A percentile compares a stretch with the other conserved stretches of the same genome.
These are phyloP conservation scores for Claviceps sp. DNA, from an alignment of 2,329 filamentous ascomycete genomes.

Conservation along the genomic window DNA sequence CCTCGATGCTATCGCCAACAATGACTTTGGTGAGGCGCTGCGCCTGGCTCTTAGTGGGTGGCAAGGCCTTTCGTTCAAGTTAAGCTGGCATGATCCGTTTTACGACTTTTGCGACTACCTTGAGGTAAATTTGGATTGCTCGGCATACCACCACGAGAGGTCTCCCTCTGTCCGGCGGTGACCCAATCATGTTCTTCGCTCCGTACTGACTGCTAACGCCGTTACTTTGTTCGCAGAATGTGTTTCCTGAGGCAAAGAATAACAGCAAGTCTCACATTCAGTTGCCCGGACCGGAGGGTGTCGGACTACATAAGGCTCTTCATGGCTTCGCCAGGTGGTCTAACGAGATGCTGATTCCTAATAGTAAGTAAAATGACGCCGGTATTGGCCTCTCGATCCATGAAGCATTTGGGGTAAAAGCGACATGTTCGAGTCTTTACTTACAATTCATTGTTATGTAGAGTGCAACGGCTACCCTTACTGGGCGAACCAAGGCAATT, in stretches of 20 bases:
- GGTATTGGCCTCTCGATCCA: neutral
- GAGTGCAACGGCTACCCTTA: neutral
- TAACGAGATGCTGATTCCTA: conserved; percentile 15
- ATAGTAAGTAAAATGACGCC: neutral
- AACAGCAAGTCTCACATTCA: neutral
- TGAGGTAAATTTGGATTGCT: conserved; percentile 8
- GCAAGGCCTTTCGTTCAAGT: conserved; percentile 23
- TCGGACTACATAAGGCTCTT: conserved; percentile 38
- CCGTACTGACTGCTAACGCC: neutral
- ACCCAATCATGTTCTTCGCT: conserved; percentile 11
- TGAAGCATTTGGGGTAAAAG: neutral
- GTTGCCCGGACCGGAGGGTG: conserved; percentile 21
- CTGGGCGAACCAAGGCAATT: conserved; percentile 12
- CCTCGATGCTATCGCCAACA: conserved; percentile 24
- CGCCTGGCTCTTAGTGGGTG: conserved; percentile 13
- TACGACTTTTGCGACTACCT: conserved; percentile 23
- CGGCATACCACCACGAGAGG: neutral
- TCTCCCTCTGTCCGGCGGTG: conserved; percentile 10
- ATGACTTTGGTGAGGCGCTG: conserved; percentile 34
- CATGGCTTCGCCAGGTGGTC: conserved; percentile 43
- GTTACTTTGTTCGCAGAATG: conserved; percentile 23
- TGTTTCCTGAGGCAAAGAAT: conserved; percentile 8
- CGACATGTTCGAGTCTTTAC: conserved; percentile 25
- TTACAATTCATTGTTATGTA: conserved; percentile 31
- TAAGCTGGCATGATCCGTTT: conserved; percentile 17